These are phyloP conservation scores for Phylloporus sp. DNA, from an alignment of 1,284 basidiomycete species.

Conservation along the genomic window DNA sequence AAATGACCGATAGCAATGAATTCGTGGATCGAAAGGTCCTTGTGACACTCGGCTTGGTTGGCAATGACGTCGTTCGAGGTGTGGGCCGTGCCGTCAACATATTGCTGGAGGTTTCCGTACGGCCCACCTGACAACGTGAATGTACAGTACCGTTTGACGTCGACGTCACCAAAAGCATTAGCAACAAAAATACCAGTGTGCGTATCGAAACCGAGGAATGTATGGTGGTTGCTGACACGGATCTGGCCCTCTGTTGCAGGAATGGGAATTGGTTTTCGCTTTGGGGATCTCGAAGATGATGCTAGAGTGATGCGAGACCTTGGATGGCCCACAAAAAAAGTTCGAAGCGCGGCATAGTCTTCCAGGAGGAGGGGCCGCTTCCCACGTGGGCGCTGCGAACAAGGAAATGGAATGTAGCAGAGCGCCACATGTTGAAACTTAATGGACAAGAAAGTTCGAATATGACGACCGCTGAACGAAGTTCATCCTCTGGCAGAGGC, in stretches of 20 bases:
- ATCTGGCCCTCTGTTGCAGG: conserved; percentile 26
- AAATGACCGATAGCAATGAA: conserved; percentile 46
- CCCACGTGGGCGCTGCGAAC: not conserved
- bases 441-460: not conserved
- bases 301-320: conserved; percentile 39
- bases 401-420: not conserved
- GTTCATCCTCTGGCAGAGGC: conserved; percentile 45
- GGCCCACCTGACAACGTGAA: conserved; percentile 31
- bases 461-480: not conserved
- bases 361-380: not conserved
- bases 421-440: not conserved
- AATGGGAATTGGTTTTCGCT: conserved; percentile 34
- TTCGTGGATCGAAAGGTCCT: conserved; percentile 45
- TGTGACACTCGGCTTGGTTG: conserved; percentile 42
- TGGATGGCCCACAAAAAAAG: conserved; percentile 1
- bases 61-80: conserved; percentile 42
- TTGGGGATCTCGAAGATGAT: conserved; percentile 43
- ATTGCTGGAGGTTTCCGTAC: conserved; percentile 41
- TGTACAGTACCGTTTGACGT: conserved; percentile 33
- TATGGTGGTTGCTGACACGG: conserved; percentile 38
- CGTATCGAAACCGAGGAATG: conserved; percentile 22
- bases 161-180: conserved; percentile 8
- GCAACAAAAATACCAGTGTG: conserved; percentile 14
- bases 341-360: conserved; percentile 21
- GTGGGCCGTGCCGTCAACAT: conserved; percentile 41